Evolutionary conservation across 495 filamentous ascomycete genomes (phyloP).

Genomic region (Penicillium subrubescens): DNA sequence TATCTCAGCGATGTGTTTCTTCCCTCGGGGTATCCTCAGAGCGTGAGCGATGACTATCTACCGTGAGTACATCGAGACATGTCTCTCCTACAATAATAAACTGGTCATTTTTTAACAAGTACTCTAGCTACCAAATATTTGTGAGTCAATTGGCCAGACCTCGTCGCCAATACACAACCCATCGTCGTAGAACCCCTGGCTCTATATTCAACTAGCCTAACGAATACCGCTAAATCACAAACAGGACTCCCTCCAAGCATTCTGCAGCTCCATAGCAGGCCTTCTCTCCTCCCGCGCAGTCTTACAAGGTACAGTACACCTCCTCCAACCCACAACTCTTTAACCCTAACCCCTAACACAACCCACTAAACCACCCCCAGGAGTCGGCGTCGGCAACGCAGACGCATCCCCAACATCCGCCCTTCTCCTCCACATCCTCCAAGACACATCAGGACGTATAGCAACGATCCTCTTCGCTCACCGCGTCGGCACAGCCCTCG

Average conservation of each 20-base stretch:
- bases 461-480: conserved; percentile 93
- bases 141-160: conserved; percentile 21
- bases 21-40: conserved; percentile 90
- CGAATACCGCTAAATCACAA: background rate
- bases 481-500: conserved; percentile 79
- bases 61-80: conserved; percentile 52
- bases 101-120: background rate
- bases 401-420: conserved; percentile 83
- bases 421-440: conserved; percentile 80
- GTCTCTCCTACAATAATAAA: background rate
- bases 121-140: conserved; percentile 70
- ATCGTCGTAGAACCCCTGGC: background rate
- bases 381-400: conserved; percentile 88
- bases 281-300: conserved; percentile 87
- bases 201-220: background rate
- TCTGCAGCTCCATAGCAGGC: conserved; percentile 89
- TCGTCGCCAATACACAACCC: background rate
- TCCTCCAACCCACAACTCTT: background rate
- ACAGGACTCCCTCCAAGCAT: conserved; percentile 93
- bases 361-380: conserved; percentile 35
- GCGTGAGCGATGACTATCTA: conserved; percentile 87
- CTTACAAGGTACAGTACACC: conserved; percentile 63
- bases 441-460: conserved; percentile 81
- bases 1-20: conserved; percentile 65
- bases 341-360: conserved; percentile 7